Conservation (phyloP, 2,329 filamentous ascomycete genomes). For the Beauveria rudraprayagi region DNA sequence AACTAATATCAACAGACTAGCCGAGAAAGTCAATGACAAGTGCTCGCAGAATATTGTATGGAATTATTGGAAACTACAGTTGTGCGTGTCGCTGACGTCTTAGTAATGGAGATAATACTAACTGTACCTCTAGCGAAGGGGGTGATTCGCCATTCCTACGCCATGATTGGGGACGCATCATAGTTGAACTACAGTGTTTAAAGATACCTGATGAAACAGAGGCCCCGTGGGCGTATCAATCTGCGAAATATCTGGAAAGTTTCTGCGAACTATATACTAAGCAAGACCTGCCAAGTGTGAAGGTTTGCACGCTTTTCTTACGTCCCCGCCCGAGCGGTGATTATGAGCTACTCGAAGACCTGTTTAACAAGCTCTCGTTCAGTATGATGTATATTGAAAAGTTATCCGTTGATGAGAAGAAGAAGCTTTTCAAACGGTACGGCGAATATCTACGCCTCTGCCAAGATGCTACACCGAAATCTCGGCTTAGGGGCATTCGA, state of each 20-base stretch:
- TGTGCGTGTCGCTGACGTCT: background rate
- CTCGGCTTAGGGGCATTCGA: background rate
- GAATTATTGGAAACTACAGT: background rate
- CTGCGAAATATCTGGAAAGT: no score
- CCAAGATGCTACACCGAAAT: background rate
- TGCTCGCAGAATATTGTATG: background rate
- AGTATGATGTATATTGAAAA: no score
- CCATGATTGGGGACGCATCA: background rate
- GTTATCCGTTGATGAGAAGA: no score
- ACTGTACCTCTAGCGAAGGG: background rate
- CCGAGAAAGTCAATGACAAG: background rate
- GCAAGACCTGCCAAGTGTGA: no score
- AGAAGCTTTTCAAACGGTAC: background rate
- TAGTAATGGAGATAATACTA: background rate
- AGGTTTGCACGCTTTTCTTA: no score
- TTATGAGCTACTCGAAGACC: no score
- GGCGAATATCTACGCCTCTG: background rate
- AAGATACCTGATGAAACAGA: background rate
- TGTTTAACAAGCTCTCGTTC: no score
- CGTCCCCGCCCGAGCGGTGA: no score
- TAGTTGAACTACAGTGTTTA: background rate
- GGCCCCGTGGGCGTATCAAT: background rate
- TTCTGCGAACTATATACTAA: no score
- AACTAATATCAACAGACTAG: background rate
- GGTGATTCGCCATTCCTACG: background rate